Percentiles rank a stretch among this genome's conserved stretches.
Conservation (phyloP, 352 stramenopile species). For the Globisporangium echinulatum region DNA sequence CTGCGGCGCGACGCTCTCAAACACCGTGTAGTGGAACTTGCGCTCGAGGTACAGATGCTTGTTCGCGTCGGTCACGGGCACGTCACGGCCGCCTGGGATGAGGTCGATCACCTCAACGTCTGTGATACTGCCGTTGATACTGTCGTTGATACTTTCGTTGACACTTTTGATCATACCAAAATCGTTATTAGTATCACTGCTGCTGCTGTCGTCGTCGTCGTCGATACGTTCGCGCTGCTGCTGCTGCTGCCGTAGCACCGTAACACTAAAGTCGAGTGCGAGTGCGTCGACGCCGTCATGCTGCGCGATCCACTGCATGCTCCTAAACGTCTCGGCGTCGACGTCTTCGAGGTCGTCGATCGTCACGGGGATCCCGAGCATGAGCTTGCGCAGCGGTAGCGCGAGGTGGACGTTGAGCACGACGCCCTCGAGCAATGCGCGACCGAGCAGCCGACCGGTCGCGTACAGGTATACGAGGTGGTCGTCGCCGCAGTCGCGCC, state of each 20-base stretch:
- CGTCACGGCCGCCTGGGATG: slow-evolving; percentile 39
- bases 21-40: slow-evolving; percentile 91
- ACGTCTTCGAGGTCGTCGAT: slow-evolving; percentile 91
- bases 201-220: not conserved
- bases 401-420: slow-evolving; percentile 93
- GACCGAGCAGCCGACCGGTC: slow-evolving; percentile 44
- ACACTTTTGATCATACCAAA: not conserved
- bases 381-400: slow-evolving; percentile 95
- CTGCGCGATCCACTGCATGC: slow-evolving; percentile 59
- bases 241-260: slow-evolving; percentile 11
- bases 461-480: slow-evolving; percentile 68
- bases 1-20: slow-evolving; percentile 89
- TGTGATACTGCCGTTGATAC: not conserved
- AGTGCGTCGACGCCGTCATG: slow-evolving; percentile 50
- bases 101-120: slow-evolving; percentile 41
- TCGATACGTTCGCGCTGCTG: no score
- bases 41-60: slow-evolving; percentile 91
- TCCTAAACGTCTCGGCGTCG: slow-evolving; percentile 54
- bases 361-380: slow-evolving; percentile 92
- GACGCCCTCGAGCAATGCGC: slow-evolving; percentile 85
- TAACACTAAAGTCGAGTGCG: slow-evolving; percentile 56
- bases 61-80: slow-evolving; percentile 95
- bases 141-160: no score
- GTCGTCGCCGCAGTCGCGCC: slow-evolving; percentile 45
- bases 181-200: slow-evolving; percentile 1